Base-by-base conservation (phyloP, 441 rosid species). In the Erysimum cheiri region DNA sequence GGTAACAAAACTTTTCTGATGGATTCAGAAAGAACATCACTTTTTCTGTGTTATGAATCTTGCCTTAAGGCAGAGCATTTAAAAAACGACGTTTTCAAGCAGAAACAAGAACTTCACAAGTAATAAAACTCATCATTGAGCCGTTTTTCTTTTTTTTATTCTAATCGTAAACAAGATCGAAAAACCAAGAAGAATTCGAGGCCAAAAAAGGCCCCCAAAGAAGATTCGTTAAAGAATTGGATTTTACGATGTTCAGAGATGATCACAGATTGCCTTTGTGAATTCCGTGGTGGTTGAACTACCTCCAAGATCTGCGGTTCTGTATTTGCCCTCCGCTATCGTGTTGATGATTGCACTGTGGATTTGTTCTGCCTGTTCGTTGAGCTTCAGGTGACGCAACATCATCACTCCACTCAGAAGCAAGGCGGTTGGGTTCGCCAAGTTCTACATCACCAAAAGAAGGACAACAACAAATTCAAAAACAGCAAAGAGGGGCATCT, bases 251-350 rank as follows among this genome's bases (percentile, higher is more conserved):
- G 31, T 36, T 80, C 82, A 90, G 71, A 92, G 93, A 72, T 84
- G 89, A 72, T 84, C 85, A 13, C 90, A 84, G 29, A 96, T 96
- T 7, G 97, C 98, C 54, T 87, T 86, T 1, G 99, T 96, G 74
- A 96, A 96, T 3, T 96, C 97, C 0, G 97, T 71, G 13, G 96
- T 96, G 5, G 92, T 73, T 8, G 93, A 78, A 11, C 63, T 32
- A 55, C 97, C 99, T 14, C 99, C 99, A 11, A 92, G 98, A 74
- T 96, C 98, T 0, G 91, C 97, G 0, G 99, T 91, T 81, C 97
- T 86, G 75, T 83, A 85, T 72, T 89, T 89, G 10, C 98, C 98
- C 68, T 91, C 93, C 0, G 96, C 91, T 46, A 96, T 92, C 53
- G 99, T 92, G 62, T 77, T 79, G 47, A 96, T 82, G 78, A 92